Base-by-base conservation (phyloP, 1,284 basidiomycete species). In the Rhodotorula sp. region DNA sequence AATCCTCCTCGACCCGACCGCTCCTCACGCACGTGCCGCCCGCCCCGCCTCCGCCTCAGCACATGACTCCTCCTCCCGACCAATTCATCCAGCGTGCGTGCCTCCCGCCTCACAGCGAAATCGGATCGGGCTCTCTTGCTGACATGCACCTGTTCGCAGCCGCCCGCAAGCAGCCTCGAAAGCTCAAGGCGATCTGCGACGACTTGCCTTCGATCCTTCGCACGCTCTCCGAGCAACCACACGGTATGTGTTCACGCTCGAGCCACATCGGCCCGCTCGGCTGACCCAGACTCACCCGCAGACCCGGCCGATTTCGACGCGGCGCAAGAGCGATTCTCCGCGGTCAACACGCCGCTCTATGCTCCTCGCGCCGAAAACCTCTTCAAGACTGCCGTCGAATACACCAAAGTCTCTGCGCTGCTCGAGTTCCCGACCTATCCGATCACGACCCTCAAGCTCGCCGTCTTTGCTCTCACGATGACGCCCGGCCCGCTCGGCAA, bases 401-500 rank as follows among this genome's bases (percentile, higher is more conserved):
- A 71, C 67, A 71, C 70, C 12, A 61, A 71, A 54, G 52, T 72
- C n/a, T 68, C 64, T 5, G 67, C 70, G 2, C 60, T 68, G 31
- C 64, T 71, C 26, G 49, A 59, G 34, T 71, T 71, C 67, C 70
- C 70, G 34, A 71, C 70, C 8, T 72, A 69, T 51, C 71, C 71
- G 10, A 67, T 72, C 58, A 69, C 68, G 48, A 58, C 65, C 16
- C 31, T 56, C 46, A 73, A 73, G 52, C 65, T 72, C 46, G 71
- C 51, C 58, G 60, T 65, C 5, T 73, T 73, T 57, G 68, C 58
- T 8, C 60, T 70, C 49, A 65, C 71, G 5, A 67, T 67, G 65
- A 73, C 71, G 39, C 71, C 71, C n/a, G 71, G 71, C 14, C 57
- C 71, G 20, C 58, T 72, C 62, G 62, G 65, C 20, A n/a, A 43